phyloP scores from a whole-genome alignment of 257 asterid genomes.

The Nicotiana attenuata region DNA sequence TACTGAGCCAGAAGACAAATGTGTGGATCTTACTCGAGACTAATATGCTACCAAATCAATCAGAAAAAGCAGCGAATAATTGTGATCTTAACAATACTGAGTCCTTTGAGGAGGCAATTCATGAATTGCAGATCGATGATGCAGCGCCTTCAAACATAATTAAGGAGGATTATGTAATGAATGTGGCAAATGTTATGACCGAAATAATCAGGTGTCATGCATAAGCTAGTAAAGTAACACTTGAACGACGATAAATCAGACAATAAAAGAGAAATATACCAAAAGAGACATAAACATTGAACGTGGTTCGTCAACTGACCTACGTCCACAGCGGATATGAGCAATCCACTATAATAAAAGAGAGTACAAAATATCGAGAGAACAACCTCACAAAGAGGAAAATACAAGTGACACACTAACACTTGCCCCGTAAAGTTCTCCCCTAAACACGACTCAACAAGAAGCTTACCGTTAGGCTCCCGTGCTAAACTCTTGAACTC shows the following conservation, averaged over 20 bases:
- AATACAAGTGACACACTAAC: too few species aligned
- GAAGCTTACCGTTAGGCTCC: conserved; percentile 46
- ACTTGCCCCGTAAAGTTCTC: too few species aligned
- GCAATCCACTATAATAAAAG: too few species aligned
- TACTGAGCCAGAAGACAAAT: conserved; percentile 21
- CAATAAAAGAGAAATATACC: too few species aligned
- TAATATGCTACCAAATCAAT: neutral
- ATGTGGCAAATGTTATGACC: neutral
- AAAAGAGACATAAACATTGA: too few species aligned
- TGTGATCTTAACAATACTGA: neutral
- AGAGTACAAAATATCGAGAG: too few species aligned
- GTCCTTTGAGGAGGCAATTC: neutral
- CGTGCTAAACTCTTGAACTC: conserved; percentile 16
- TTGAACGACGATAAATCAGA: too few species aligned
- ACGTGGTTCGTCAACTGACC: too few species aligned
- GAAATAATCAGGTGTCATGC: too few species aligned
- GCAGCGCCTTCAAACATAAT: neutral
- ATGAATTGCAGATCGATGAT: neutral
- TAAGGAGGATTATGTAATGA: neutral
- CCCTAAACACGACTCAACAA: neutral
- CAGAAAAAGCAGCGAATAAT: conserved; percentile 13
- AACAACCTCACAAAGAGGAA: too few species aligned
- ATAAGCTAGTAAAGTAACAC: too few species aligned
- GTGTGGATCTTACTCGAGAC: conserved; percentile 17
- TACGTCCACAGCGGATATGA: too few species aligned